A percentile compares a stretch with the other conserved stretches of the same genome.
These are phyloP conservation scores for Chrysoporthe puriensis DNA, from an alignment of 2,329 filamentous ascomycete species.

Conservation along the genomic window DNA sequence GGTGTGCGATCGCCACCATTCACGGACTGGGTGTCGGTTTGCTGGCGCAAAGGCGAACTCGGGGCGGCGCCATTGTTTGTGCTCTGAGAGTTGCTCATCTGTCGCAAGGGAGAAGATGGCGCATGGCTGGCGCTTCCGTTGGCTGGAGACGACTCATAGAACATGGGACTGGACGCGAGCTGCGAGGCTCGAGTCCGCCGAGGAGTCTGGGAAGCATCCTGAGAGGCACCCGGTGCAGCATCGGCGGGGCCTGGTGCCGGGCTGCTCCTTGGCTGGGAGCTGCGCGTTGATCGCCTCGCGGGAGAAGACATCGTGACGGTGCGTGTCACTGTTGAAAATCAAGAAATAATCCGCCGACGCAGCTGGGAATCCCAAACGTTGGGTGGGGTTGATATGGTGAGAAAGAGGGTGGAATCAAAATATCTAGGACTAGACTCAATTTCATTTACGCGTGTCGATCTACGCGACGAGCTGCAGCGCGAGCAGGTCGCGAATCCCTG, in stretches of 20 bases:
- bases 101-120: conserved; percentile 57
- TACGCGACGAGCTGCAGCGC: conserved; percentile 8
- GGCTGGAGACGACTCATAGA: conserved; percentile 63
- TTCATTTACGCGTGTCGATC: conserved; percentile 12
- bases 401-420: conserved; percentile 9
- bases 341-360: conserved; percentile 6
- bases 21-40: conserved; percentile 59
- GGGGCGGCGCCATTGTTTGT: conserved; percentile 47
- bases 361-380: neutral
- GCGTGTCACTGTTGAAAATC: conserved; percentile 21
- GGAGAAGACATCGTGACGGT: conserved; percentile 64
- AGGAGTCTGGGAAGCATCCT: conserved; percentile 21
- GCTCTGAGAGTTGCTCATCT: conserved; percentile 62
- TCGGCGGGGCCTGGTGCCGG: conserved; percentile 33
- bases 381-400: conserved; percentile 7
- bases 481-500: conserved; percentile 15
- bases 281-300: conserved; percentile 56
- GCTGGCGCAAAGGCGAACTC: conserved; percentile 64
- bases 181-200: conserved; percentile 51
- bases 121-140: conserved; percentile 40
- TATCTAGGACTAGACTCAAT: conserved; percentile 2
- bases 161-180: conserved; percentile 78
- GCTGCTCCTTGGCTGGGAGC: conserved; percentile 44
- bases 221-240: conserved; percentile 6
- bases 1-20: conserved; percentile 70